These are phyloP conservation scores for Laetiporus sulphureus DNA, from an alignment of 1,284 basidiomycete species.

Conservation along the genomic window DNA sequence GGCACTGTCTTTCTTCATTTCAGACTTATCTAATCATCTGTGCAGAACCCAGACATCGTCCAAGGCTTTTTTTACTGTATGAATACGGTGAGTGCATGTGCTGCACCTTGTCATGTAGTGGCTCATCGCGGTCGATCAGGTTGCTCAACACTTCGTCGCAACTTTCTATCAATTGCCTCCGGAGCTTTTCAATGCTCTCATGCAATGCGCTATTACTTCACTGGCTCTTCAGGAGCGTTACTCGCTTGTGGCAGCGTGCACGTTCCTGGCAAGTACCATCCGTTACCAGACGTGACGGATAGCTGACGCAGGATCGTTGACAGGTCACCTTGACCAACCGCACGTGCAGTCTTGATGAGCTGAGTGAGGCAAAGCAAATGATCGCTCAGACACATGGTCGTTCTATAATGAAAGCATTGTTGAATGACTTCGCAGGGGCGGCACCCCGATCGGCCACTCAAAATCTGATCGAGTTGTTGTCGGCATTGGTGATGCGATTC, in stretches of 20 bases:
- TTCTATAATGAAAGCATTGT: constrained; percentile 61
- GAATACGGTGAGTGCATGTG: constrained; percentile 45
- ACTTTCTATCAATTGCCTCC: constrained; percentile 65
- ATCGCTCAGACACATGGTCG: constrained; percentile 62
- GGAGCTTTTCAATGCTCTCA: constrained; percentile 61
- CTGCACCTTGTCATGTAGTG: background rate
- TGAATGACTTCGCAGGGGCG: constrained; percentile 74
- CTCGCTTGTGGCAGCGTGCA: constrained; percentile 76
- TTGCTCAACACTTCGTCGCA: constrained; percentile 67
- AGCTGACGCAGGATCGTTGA: background rate
- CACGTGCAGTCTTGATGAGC: constrained; percentile 46
- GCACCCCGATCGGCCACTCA: constrained; percentile 79
- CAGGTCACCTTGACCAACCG: constrained; percentile 59
- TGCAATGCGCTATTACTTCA: constrained; percentile 67
- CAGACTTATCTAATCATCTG: background rate
- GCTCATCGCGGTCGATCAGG: constrained; percentile 31
- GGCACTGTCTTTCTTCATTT: background rate
- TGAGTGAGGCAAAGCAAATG: constrained; percentile 39
- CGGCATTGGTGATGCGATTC: constrained; percentile 52
- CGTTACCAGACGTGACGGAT: background rate
- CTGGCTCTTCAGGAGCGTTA: constrained; percentile 81
- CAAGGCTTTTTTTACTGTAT: constrained; percentile 83
- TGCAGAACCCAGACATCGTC: constrained; percentile 81
- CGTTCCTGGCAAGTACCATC: constrained; percentile 60
- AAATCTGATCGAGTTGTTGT: constrained; percentile 78